phyloP scores from a whole-genome alignment of 139 green algal genomes.

The Micractinium sp. region DNA sequence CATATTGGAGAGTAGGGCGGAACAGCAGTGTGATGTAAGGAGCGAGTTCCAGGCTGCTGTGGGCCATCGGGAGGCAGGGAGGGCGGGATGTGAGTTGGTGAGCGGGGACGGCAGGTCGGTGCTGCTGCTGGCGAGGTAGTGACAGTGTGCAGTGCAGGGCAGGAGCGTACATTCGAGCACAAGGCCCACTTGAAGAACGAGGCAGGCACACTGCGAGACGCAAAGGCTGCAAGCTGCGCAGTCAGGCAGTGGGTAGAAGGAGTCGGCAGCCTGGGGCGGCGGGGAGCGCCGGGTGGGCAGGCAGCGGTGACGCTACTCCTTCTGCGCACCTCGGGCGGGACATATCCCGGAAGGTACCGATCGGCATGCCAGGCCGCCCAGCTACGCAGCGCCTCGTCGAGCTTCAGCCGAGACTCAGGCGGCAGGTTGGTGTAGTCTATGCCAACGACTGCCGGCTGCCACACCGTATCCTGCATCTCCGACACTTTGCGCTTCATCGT shows the following conservation, averaged over 20 bases:
- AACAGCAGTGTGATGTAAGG: too few relatives aligned
- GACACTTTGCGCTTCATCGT: too few relatives aligned
- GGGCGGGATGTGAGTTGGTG: too few relatives aligned
- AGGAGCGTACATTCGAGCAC: neutral
- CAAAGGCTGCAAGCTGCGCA: too few relatives aligned
- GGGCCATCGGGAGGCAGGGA: too few relatives aligned
- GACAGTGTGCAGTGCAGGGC: too few relatives aligned
- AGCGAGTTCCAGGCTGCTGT: too few relatives aligned
- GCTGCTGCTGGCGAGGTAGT: too few relatives aligned
- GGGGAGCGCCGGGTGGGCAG: too few relatives aligned
- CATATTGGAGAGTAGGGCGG: too few relatives aligned
- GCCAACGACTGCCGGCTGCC: neutral
- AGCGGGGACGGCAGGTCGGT: too few relatives aligned
- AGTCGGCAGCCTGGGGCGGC: neutral
- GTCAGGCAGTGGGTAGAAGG: neutral
- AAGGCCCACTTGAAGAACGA: neutral
- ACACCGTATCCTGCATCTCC: neutral
- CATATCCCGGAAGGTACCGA: conserved; percentile 3
- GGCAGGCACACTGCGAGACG: neutral
- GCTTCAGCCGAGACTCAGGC: conserved; percentile 3
- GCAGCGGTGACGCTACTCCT: too few relatives aligned
- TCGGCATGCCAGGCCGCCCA: conserved; percentile 34
- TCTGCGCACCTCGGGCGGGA: neutral
- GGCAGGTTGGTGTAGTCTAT: neutral
- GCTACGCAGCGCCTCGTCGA: conserved; percentile 21